These are phyloP conservation scores for Monosporascus cannonballus DNA, from an alignment of 2,329 filamentous ascomycete species.

Conservation along the genomic window DNA sequence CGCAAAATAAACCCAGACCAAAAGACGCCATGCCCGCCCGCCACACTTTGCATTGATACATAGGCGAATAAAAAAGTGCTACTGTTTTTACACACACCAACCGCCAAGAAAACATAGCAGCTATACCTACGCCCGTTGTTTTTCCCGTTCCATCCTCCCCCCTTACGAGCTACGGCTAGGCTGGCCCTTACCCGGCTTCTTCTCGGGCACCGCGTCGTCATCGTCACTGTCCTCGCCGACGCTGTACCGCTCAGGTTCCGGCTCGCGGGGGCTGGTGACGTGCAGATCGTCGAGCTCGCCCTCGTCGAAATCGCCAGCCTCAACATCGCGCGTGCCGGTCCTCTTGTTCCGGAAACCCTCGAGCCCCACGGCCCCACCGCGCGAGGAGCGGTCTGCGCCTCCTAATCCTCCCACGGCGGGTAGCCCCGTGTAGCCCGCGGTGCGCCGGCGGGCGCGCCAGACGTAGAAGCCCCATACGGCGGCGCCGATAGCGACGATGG, in stretches of 20 bases:
- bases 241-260: slow-evolving; percentile 43
- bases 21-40: too few species aligned
- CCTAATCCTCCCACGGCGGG: slow-evolving; percentile 19
- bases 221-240: slow-evolving; percentile 53
- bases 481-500: slow-evolving; percentile 72
- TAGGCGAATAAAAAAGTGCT: too few species aligned
- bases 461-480: slow-evolving; percentile 68
- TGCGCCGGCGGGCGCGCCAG: slow-evolving; percentile 55
- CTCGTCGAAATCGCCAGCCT: slow-evolving; percentile 61
- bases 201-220: slow-evolving; percentile 19
- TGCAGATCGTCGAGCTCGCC: slow-evolving; percentile 58
- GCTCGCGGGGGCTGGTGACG: slow-evolving; percentile 38
- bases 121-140: background rate
- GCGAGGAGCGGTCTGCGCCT: slow-evolving; percentile 20
- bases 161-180: background rate
- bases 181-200: background rate
- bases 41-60: too few species aligned
- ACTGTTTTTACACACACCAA: too few species aligned
- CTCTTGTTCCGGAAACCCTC: slow-evolving; percentile 43
- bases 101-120: background rate
- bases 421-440: slow-evolving; percentile 48
- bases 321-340: slow-evolving; percentile 42
- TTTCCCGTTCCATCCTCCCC: background rate
- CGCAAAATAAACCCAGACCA: too few species aligned
- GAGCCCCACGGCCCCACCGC: slow-evolving; percentile 30